These are phyloP conservation scores for Leccinum angustisporum DNA, from an alignment of 1,284 basidiomycete species.

Conservation along the genomic window DNA sequence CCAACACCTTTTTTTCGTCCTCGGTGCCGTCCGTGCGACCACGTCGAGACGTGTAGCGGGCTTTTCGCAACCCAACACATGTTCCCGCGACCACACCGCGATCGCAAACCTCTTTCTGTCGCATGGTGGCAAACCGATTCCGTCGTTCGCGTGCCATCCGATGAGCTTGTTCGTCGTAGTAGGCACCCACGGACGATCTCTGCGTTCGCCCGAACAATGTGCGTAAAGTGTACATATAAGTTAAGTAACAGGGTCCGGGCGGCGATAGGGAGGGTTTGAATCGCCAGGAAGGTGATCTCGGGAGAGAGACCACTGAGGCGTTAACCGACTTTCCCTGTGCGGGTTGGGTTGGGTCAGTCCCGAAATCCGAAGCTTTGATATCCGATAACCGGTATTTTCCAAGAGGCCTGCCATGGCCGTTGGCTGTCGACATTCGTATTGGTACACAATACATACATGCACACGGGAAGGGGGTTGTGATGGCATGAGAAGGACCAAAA, in stretches of 20 bases:
- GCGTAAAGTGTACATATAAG: constrained; percentile 15
- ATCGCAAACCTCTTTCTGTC: constrained; percentile 17
- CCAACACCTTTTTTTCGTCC: constrained; percentile 3
- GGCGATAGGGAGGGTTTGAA: constrained; percentile 20
- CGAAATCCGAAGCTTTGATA: constrained; percentile 11
- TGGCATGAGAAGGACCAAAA: constrained; percentile 23
- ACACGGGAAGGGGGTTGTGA: constrained; percentile 4
- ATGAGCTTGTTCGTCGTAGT: constrained; percentile 3
- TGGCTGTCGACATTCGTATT: constrained; percentile 3
- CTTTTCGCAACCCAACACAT: constrained; percentile 11
- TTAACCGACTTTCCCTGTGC: background rate
- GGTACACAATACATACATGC: background rate
- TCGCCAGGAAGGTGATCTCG: constrained; percentile 25
- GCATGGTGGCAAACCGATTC: constrained; percentile 19
- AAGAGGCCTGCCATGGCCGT: constrained; percentile 12
- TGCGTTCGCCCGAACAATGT: background rate
- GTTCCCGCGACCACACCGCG: constrained; percentile 32
- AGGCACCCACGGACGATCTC: constrained; percentile 11
- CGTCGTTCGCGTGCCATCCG: constrained; percentile 14
- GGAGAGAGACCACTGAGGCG: constrained; percentile 26
- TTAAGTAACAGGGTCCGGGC: constrained; percentile 1
- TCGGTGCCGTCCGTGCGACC: constrained; percentile 8
- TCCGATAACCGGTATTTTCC: constrained; percentile 20
- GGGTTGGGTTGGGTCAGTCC: constrained; percentile 5
- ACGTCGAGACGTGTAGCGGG: constrained; percentile 14